Conservation (phyloP, 345 rosid species). For the Eucalyptus shirleyi region DNA sequence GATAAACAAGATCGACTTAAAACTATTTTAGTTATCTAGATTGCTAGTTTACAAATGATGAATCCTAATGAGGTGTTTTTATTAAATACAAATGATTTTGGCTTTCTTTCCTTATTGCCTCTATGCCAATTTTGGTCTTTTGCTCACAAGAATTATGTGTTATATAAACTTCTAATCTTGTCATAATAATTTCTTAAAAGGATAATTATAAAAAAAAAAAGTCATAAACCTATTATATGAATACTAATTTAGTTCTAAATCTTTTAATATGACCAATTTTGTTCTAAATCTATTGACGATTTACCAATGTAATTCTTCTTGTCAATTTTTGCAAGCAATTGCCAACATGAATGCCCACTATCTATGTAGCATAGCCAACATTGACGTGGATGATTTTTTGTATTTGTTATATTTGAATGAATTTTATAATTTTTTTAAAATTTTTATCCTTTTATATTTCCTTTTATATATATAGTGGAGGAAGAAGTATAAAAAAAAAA, state of each 20-base stretch:
- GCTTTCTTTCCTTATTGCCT: neutral
- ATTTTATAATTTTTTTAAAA: no score
- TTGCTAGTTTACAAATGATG: neutral
- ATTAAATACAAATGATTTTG: neutral
- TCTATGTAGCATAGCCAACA: neutral
- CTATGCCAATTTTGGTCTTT: neutral
- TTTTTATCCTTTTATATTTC: neutral
- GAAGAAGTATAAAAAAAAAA: neutral
- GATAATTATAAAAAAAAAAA: neutral
- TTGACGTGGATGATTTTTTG: neutral
- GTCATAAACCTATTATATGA: neutral
- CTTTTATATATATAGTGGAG: neutral
- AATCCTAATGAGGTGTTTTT: neutral
- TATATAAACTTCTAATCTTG: neutral
- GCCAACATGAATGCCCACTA: no score
- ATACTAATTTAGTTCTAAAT: no score
- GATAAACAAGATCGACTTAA: neutral
- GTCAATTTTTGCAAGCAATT: neutral
- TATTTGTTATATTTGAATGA: neutral
- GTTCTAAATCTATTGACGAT: no score
- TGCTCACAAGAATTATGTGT: neutral
- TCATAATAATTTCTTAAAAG: neutral
- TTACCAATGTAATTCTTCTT: neutral
- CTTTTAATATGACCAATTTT: no score
- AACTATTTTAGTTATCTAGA: neutral